A percentile compares a stretch with the other conserved stretches of the same genome.
Evolutionary conservation across 2,329 filamentous ascomycete species (phyloP).

Genomic region (Alternaria gaisen): DNA sequence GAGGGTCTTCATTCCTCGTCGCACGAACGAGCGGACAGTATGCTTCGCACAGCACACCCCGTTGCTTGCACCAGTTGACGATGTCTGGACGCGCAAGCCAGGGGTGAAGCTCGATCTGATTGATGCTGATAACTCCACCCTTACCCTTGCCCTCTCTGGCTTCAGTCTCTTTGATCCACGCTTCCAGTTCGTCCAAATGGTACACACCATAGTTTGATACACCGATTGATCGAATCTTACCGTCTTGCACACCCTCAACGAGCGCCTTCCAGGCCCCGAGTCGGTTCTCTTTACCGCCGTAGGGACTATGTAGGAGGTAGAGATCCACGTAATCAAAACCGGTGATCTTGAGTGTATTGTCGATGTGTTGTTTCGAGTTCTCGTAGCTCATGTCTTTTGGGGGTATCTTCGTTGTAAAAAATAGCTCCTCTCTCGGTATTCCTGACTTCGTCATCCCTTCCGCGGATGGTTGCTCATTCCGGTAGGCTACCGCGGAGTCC

Average conservation of each 20-base stretch:
- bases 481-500: slow-evolving; percentile 71
- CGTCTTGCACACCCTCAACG: slow-evolving; percentile 61
- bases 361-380: slow-evolving; percentile 68
- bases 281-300: slow-evolving; percentile 60
- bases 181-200: slow-evolving; percentile 63
- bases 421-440: slow-evolving; percentile 67
- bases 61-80: slow-evolving; percentile 74
- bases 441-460: slow-evolving; percentile 67
- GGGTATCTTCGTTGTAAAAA: slow-evolving; percentile 76
- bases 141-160: slow-evolving; percentile 70
- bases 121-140: slow-evolving; percentile 78
- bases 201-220: slow-evolving; percentile 66
- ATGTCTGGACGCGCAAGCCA: slow-evolving; percentile 86
- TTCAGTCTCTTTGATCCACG: slow-evolving; percentile 68
- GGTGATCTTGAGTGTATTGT: slow-evolving; percentile 61
- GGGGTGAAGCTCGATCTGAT: slow-evolving; percentile 85
- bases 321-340: slow-evolving; percentile 74
- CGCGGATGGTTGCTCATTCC: slow-evolving; percentile 73
- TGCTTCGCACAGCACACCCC: slow-evolving; percentile 58
- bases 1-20: slow-evolving; percentile 61
- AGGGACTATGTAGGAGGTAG: slow-evolving; percentile 64
- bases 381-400: slow-evolving; percentile 65
- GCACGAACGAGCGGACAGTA: slow-evolving; percentile 58
- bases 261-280: slow-evolving; percentile 64
- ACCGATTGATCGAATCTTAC: slow-evolving; percentile 63